Evolutionary conservation across 2,329 filamentous ascomycete species (phyloP), one percentile per base, ranked within the genome.

Genomic region (Xylariaceae sp.): DNA sequence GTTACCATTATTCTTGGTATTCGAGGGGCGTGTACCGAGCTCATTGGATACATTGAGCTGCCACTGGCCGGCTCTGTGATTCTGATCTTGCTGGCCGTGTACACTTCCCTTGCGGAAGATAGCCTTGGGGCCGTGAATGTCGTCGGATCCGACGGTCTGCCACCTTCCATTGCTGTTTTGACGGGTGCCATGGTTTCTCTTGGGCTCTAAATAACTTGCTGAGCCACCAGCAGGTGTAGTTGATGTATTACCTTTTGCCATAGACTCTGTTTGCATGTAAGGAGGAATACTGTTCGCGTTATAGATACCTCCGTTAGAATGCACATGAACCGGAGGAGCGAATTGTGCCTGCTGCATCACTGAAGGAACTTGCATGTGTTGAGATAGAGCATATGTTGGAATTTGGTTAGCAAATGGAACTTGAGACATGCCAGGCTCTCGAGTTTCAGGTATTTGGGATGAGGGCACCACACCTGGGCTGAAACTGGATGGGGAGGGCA

Each of bases 121-220:
- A 7, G 34, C 44, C 21, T 40, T 65, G 11, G 64, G 65, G 4
- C 65, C 65, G 16, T 66, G 65, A 8, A 61, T 45, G 1, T 57
- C 43, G 9, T 63, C 54, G 3, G 48, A 52, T 23, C 58, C 60
- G n/a, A 48, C 31, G 1, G 23, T 36, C 16, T 58, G 54, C 60
- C 60, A 63, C 16, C 21, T 49, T 36, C 57, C 54, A 14, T 17
- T 51, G 34, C 34, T 28, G 19, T 4, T 5, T 11, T 36, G 40
- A 37, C 6, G 19, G 8, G 39, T 31, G n/a, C 40, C 55, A 17
- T 14, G 9, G 26, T 37, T 44, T 14, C 21, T 51, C 21, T n/a
- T 45, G 0, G 52, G 29, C 19, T 49, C 21, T 5, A 9, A 8
- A n/a, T 12, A 41, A 6, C 21, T 11, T 14, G n/a, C 33, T 21